Evolutionary conservation across 352 stramenopile genomes (phyloP), one percentile per base, ranked within the genome.

Genomic region (Pythium sp.): DNA sequence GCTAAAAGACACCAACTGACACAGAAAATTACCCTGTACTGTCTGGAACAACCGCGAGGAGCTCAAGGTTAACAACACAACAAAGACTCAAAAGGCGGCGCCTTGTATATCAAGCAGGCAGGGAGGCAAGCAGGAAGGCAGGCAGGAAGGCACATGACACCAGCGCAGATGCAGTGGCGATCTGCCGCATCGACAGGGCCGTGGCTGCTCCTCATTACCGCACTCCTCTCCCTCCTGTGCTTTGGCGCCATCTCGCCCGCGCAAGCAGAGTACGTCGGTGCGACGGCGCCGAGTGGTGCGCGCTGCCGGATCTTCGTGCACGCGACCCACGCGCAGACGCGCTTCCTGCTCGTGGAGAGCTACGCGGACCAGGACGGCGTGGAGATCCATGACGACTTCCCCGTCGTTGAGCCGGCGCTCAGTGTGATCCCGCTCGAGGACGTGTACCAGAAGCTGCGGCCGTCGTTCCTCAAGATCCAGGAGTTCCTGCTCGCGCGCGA

Each of bases 291-390:
- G 1, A 74, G 75, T 5, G 70, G 69, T 9, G 66, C 74, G 12
- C 73, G 77, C 49, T 92, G 84, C 65, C 78, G 84, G 28, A 73
- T 92, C 57, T 88, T 92, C 46, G 65, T 89, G 0, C 78, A 85
- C 32, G 73, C 79, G 5, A 71, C 68, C 0, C 28, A 64, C 14
- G 70, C 68, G 30, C 59, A 69, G 28, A 89, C 73, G 64, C 80
- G 81, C 18, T 81, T 89, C 54, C 54, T 87, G 62, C 73, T 88
- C 41, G 61, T 91, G 58, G 76, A 84, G 60, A 87, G 80, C 64
- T 73, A 74, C 12, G 82, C 72, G 46, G 79, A 86, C 28, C 78
- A 73, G 47, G 80, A 89, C 53, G 72, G 61, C 24, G 74, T 88
- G n/a, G 72, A 78, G 9, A 55, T 86, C 14, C 74, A 79, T 62